phyloP scores from a whole-genome alignment of 1,284 basidiomycete genomes.

The Sanghuangporus sanghuang region DNA sequence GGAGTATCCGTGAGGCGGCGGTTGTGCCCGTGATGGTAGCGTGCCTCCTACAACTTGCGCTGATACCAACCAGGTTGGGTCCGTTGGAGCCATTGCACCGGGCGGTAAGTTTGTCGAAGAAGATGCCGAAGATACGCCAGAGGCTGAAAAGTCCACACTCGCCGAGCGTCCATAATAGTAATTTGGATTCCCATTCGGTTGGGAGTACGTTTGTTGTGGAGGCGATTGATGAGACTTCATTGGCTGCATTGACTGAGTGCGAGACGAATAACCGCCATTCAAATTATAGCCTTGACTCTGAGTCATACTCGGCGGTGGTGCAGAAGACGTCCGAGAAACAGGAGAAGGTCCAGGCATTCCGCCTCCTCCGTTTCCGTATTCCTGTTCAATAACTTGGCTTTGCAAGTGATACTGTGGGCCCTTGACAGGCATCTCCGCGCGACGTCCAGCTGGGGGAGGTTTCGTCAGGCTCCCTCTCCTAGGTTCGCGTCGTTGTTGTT shows the following conservation, averaged over 20 bases:
- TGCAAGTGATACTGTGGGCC: slow-evolving; percentile 92
- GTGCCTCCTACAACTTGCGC: slow-evolving; percentile 13
- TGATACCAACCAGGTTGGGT: slow-evolving; percentile 29
- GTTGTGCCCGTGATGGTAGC: slow-evolving; percentile 28
- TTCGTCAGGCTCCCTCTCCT: slow-evolving; percentile 39
- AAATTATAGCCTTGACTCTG: slow-evolving; percentile 18
- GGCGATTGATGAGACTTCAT: background rate
- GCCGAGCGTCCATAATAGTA: slow-evolving; percentile 15
- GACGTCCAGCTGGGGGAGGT: slow-evolving; percentile 50
- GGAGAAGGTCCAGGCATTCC: slow-evolving; percentile 25
- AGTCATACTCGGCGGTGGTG: slow-evolving; percentile 22
- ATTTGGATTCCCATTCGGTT: slow-evolving; percentile 13
- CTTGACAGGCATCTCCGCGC: slow-evolving; percentile 82
- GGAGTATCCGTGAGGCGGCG: slow-evolving; percentile 28
- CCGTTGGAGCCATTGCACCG: slow-evolving; percentile 53
- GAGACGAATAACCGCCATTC: slow-evolving; percentile 3
- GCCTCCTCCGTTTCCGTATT: slow-evolving; percentile 41
- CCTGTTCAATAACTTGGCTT: slow-evolving; percentile 86
- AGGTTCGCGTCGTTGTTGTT: slow-evolving; percentile 29
- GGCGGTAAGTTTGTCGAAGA: slow-evolving; percentile 37
- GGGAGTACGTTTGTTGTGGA: slow-evolving; percentile 6
- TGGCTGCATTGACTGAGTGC: background rate
- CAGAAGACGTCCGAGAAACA: slow-evolving; percentile 17
- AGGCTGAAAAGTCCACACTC: slow-evolving; percentile 7
- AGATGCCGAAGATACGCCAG: background rate